Conservation (phyloP, 257 asterid species). For the Ilex aquifolium region DNA sequence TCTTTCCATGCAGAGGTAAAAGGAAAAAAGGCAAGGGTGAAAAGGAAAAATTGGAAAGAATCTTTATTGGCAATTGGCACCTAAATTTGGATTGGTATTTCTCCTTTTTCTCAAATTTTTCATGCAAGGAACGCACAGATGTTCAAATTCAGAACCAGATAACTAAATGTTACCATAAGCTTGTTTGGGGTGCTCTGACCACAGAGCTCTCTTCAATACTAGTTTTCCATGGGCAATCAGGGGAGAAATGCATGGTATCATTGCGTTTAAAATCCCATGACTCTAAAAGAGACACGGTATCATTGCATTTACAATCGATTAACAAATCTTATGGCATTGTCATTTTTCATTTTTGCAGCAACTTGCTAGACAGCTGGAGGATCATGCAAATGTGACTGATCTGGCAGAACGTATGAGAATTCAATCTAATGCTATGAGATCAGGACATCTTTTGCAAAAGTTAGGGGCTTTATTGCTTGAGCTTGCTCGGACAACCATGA, state of each 20-base stretch:
- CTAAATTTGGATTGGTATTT: too few species aligned
- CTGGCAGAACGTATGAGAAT: constrained; percentile 61
- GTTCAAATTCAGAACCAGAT: too few species aligned
- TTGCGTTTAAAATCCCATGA: too few species aligned
- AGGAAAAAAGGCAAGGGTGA: too few species aligned
- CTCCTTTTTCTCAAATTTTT: too few species aligned
- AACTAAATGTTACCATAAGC: too few species aligned
- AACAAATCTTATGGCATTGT: background rate
- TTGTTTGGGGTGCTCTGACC: background rate
- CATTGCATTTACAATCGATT: background rate
- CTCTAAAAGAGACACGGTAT: too few species aligned
- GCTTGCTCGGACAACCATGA: constrained; percentile 90
- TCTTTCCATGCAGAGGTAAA: too few species aligned
- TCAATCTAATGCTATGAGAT: constrained; percentile 66
- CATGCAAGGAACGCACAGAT: too few species aligned
- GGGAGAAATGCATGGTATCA: background rate
- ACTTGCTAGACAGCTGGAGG: constrained; percentile 59
- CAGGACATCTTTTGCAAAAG: constrained; percentile 70
- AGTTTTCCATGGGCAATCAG: background rate
- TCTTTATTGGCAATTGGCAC: too few species aligned
- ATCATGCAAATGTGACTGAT: constrained; percentile 55
- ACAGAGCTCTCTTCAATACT: background rate
- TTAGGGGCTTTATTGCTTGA: constrained; percentile 85
- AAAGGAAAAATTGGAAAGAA: too few species aligned
- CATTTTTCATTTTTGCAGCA: constrained; percentile 37